A percentile compares a stretch with the other conserved stretches of the same genome.
Conservation (phyloP, 176 grass and related monocot species). For the Metroxylon sagu region DNA sequence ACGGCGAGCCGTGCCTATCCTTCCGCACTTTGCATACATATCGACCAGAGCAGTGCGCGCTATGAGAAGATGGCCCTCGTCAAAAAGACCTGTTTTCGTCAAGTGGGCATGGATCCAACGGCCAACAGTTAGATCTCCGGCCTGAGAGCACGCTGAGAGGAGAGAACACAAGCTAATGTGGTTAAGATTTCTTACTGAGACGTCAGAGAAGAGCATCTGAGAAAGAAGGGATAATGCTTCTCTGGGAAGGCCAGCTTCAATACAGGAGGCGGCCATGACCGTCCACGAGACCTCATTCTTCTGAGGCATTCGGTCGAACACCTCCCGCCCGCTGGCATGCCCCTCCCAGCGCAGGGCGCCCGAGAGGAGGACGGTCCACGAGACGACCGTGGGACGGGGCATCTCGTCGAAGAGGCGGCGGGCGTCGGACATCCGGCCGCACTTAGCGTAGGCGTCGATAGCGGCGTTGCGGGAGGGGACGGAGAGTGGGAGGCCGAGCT, state of each 20-base stretch:
- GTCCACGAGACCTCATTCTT: slow-evolving; percentile 23
- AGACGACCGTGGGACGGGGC: slow-evolving; percentile 1
- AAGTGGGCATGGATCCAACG: slow-evolving; percentile 21
- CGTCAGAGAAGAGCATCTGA: slow-evolving; percentile 1
- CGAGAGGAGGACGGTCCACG: slow-evolving; percentile 9
- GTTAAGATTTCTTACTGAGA: slow-evolving; percentile 17
- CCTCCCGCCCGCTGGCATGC: background rate
- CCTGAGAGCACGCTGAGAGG: slow-evolving; percentile 20
- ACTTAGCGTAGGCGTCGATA: slow-evolving; percentile 29
- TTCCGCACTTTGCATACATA: no score
- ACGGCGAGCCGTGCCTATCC: no score
- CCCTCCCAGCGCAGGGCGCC: slow-evolving; percentile 8
- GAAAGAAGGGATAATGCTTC: slow-evolving; percentile 10
- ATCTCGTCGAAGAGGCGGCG: slow-evolving; percentile 11
- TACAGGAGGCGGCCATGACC: slow-evolving; percentile 5
- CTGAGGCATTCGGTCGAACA: slow-evolving; percentile 16
- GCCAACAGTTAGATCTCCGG: slow-evolving; percentile 17
- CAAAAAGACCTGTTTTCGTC: slow-evolving; percentile 5
- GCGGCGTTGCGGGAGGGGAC: slow-evolving; percentile 14
- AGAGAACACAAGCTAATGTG: slow-evolving; percentile 17
- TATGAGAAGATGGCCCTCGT: background rate
- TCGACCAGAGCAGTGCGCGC: slow-evolving; percentile 1
- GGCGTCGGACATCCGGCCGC: slow-evolving; percentile 21
- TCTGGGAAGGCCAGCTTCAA: slow-evolving; percentile 14
- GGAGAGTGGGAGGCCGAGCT: slow-evolving; percentile 23